Conservation (phyloP, 139 green algal species). For the Limnomonas spitsbergensis region DNA sequence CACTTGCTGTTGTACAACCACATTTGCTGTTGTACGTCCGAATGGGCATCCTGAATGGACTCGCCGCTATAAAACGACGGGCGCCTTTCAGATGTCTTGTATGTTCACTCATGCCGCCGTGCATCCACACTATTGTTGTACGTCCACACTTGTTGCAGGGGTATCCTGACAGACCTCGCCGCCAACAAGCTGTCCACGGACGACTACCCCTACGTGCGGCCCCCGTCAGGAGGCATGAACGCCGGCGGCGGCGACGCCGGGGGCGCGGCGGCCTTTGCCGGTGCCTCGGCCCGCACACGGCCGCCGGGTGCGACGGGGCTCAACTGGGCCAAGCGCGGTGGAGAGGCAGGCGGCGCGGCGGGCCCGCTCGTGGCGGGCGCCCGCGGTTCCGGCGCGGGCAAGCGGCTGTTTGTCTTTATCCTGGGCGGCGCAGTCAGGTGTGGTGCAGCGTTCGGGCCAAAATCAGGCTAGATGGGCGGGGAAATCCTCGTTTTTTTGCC, state of each 20-base stretch:
- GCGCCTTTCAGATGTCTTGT: too few species aligned
- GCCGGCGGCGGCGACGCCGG: too few species aligned
- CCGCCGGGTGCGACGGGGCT: not conserved
- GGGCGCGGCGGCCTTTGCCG: not conserved
- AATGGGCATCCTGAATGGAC: too few species aligned
- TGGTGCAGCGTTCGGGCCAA: conserved; percentile 6
- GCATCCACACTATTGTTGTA: too few species aligned
- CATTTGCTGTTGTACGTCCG: too few species aligned
- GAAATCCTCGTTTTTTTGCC: too few species aligned
- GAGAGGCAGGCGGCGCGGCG: too few species aligned
- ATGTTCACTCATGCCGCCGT: too few species aligned
- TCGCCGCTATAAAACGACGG: too few species aligned
- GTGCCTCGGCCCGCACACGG: not conserved
- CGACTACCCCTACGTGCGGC: conserved; percentile 77
- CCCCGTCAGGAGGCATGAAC: conserved; percentile 19
- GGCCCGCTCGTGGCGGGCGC: not conserved
- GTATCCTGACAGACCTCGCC: conserved; percentile 43
- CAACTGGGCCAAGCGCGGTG: not conserved
- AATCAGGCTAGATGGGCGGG: too few species aligned
- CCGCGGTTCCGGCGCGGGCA: conserved; percentile 15
- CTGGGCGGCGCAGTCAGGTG: conserved; percentile 78
- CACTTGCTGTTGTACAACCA: too few species aligned
- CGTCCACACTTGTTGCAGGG: too few species aligned
- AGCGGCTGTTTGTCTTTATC: conserved; percentile 82
- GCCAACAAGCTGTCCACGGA: conserved; percentile 54